phyloP scores from a whole-genome alignment of 208 protist species.

The Leishmania mexicana region DNA sequence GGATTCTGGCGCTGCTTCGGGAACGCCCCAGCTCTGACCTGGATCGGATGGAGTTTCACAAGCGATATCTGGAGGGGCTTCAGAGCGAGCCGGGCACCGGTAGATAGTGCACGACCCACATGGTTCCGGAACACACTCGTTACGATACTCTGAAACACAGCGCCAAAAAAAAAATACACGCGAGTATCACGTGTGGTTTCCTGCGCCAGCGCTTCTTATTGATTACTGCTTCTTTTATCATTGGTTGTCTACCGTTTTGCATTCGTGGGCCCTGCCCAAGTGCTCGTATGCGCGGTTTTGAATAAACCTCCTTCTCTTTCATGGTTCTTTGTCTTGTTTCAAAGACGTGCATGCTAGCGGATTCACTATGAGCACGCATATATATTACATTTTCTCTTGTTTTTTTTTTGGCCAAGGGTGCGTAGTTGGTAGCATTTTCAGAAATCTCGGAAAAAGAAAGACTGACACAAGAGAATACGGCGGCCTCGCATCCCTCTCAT shows the following conservation, averaged over 20 bases:
- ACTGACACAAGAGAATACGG: neutral
- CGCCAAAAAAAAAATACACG: neutral
- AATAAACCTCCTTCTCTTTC: neutral
- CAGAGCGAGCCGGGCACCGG: neutral
- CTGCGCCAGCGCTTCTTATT: neutral
- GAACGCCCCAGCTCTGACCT: conserved; percentile 62
- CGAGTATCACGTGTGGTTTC: neutral
- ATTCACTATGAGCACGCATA: neutral
- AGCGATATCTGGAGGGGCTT: conserved; percentile 68
- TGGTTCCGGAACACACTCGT: neutral
- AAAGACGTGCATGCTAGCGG: neutral
- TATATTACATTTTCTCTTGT: neutral
- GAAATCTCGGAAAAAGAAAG: neutral
- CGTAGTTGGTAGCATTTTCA: neutral
- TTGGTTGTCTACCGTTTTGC: neutral
- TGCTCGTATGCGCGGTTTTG: neutral
- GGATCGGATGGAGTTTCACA: conserved; percentile 84
- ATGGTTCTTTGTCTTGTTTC: neutral
- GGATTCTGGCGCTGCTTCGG: conserved; percentile 84
- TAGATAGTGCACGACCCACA: neutral
- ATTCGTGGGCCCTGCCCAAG: neutral
- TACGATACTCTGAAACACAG: neutral
- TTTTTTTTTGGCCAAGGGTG: neutral
- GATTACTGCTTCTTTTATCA: conserved; percentile 1
- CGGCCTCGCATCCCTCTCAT: neutral